These are phyloP conservation scores for Colletotrichum phormii DNA, from an alignment of 2,329 filamentous ascomycete species.

Conservation along the genomic window DNA sequence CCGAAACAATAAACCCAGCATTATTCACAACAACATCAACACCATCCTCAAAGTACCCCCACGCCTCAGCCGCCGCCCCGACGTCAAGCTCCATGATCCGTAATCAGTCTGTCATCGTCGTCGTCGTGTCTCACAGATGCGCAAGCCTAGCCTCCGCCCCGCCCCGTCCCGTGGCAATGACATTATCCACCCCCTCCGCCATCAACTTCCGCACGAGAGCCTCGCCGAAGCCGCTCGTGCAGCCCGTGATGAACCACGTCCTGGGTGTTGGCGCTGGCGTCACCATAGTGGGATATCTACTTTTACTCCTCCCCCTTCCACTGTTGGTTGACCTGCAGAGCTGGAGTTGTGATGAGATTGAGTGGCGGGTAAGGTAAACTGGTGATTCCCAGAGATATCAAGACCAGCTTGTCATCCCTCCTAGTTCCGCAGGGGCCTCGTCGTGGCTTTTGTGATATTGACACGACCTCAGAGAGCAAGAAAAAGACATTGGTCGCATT, in stretches of 20 bases:
- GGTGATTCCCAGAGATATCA: too few relatives aligned
- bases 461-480: too few relatives aligned
- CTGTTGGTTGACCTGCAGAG: too few relatives aligned
- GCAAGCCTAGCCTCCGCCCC: constrained; percentile 45
- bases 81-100: constrained; percentile 18
- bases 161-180: constrained; percentile 55
- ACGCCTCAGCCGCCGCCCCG: background rate
- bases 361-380: too few relatives aligned
- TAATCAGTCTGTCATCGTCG: background rate
- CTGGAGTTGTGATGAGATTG: too few relatives aligned
- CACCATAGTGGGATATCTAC: too few relatives aligned
- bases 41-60: constrained; percentile 39
- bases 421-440: too few relatives aligned
- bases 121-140: constrained; percentile 42
- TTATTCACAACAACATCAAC: constrained; percentile 44
- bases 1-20: constrained; percentile 45
- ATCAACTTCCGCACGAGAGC: constrained; percentile 50
- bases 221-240: constrained; percentile 56
- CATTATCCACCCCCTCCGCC: constrained; percentile 49
- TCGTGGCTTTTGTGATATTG: too few relatives aligned
- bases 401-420: too few relatives aligned
- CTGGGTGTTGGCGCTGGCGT: background rate
- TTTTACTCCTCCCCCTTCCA: too few relatives aligned
- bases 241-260: constrained; percentile 55
- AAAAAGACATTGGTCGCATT: too few relatives aligned